These are phyloP conservation scores for Aspergillus carlsbadensis DNA, from an alignment of 495 filamentous ascomycete species.

Conservation along the genomic window DNA sequence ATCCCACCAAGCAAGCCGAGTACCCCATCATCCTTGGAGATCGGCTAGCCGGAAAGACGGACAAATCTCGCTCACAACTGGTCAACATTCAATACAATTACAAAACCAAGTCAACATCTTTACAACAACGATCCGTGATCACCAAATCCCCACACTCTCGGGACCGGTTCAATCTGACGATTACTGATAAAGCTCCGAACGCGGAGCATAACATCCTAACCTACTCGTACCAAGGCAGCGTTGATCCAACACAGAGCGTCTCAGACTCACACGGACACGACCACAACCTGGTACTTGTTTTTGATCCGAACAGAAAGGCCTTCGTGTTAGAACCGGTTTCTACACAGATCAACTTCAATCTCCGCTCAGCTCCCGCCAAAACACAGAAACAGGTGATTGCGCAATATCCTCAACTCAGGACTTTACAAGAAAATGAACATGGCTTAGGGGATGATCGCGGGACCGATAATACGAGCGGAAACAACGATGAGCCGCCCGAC, in stretches of 20 bases:
- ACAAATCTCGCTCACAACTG: slow-evolving; percentile 24
- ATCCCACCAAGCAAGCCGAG: slow-evolving; percentile 50
- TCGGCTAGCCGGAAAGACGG: slow-evolving; percentile 29
- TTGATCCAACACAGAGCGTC: slow-evolving; percentile 35
- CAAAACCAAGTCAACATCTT: slow-evolving; percentile 48
- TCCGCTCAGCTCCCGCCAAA: slow-evolving; percentile 49
- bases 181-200: slow-evolving; percentile 48
- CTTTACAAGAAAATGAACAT: slow-evolving; percentile 41
- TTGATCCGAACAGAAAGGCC: slow-evolving; percentile 48
- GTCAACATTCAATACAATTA: slow-evolving; percentile 53
- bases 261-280: slow-evolving; percentile 33
- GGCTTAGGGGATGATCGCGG: slow-evolving; percentile 41
- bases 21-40: slow-evolving; percentile 48
- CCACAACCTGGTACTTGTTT: slow-evolving; percentile 49
- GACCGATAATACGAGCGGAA: slow-evolving; percentile 34
- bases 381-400: slow-evolving; percentile 43
- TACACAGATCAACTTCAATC: slow-evolving; percentile 56
- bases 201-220: slow-evolving; percentile 39
- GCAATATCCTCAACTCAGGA: slow-evolving; percentile 47
- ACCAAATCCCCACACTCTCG: slow-evolving; percentile 36
- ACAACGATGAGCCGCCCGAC: slow-evolving; percentile 48
- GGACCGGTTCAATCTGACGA: slow-evolving; percentile 47
- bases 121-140: slow-evolving; percentile 39
- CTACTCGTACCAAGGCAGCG: slow-evolving; percentile 52
- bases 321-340: slow-evolving; percentile 53